Base-by-base conservation (phyloP, 441 rosid species). In the Flueggea neowawraea region DNA sequence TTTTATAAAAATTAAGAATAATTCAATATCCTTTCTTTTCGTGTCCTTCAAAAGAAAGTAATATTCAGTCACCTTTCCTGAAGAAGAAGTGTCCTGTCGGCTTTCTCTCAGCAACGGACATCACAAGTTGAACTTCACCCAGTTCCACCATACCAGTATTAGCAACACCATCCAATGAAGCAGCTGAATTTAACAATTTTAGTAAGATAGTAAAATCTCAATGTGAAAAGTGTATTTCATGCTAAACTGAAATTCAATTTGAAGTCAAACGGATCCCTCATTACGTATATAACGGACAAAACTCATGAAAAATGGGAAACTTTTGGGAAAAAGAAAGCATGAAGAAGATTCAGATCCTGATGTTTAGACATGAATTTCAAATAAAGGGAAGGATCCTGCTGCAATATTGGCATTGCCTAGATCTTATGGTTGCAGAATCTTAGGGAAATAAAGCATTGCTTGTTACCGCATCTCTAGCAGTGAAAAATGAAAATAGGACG, bases 91-190 rank as follows among this genome's bases (percentile, higher is more conserved):
- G 84, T 54, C 96, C 94, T 0, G 85, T 84, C 60, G 96, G 86
- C 70, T 83, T 95, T 80, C 71, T 91, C 85, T 91, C 98, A 60
- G 98, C 89, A 73, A 95, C 84, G 78, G 84, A 76, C 43, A 80
- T 72, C 51, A 90, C 91, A 72, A 95, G 79, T 63, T 75, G 81
- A 68, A 77, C 66, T 48, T 91, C 90, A 14, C 89, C 87, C 71
- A 95, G 86, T 77, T 91, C 98, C 69, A 91, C 78, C 77, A 83
- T 73, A 31, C 93, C 96, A 73, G 76, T 76, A 77, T 80, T 84
- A 62, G 95, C 95, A 75, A 91, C 75, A 67, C 91, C 95, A 61
- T 95, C 90, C 91, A 91, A 69, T 58, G 86, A 75, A 49, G 74
- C 75, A 77, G 72, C 99, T 95, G 82, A 65, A 74, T 61, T 41